These are phyloP conservation scores for Fusarium transvaalense DNA, from an alignment of 2,329 filamentous ascomycete species.

Conservation along the genomic window DNA sequence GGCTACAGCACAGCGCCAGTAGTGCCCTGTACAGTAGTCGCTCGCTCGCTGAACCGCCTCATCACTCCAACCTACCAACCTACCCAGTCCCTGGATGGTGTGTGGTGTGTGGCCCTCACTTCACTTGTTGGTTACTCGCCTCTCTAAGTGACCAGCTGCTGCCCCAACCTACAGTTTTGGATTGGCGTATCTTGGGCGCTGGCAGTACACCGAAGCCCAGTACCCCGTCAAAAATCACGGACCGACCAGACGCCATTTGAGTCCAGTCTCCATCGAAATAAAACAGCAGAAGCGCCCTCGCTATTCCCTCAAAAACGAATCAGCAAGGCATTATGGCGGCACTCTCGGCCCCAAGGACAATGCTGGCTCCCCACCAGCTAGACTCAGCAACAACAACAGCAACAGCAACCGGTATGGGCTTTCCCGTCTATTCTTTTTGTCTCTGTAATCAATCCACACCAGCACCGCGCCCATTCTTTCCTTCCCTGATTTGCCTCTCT, in stretches of 20 bases:
- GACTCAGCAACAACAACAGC: constrained; percentile 38
- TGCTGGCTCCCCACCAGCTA: constrained; percentile 45
- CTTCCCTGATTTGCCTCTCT: constrained; percentile 30
- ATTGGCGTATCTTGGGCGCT: constrained; percentile 38
- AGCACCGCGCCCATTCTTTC: not conserved
- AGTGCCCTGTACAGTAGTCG: constrained; percentile 8
- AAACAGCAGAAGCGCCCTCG: constrained; percentile 35
- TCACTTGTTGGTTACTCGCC: constrained; percentile 45
- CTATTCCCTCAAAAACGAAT: constrained; percentile 19
- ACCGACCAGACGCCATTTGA: constrained; percentile 28
- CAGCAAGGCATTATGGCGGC: constrained; percentile 41
- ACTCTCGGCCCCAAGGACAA: constrained; percentile 43
- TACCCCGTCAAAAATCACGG: constrained; percentile 31
- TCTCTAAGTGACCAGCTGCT: constrained; percentile 43
- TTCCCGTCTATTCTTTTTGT: constrained; percentile 16
- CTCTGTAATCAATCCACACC: constrained; percentile 27
- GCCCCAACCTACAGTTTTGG: constrained; percentile 24
- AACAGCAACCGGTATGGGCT: constrained; percentile 41
- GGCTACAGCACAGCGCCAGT: constrained; percentile 10
- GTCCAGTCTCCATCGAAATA: constrained; percentile 25
- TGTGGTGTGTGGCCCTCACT: constrained; percentile 46
- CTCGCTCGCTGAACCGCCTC: constrained; percentile 33
- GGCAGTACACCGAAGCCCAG: constrained; percentile 43
- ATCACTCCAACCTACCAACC: constrained; percentile 29
- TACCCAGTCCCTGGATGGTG: constrained; percentile 41